Base-by-base conservation (phyloP, 345 rosid genomes). In the Lagerstroemia speciosa region DNA sequence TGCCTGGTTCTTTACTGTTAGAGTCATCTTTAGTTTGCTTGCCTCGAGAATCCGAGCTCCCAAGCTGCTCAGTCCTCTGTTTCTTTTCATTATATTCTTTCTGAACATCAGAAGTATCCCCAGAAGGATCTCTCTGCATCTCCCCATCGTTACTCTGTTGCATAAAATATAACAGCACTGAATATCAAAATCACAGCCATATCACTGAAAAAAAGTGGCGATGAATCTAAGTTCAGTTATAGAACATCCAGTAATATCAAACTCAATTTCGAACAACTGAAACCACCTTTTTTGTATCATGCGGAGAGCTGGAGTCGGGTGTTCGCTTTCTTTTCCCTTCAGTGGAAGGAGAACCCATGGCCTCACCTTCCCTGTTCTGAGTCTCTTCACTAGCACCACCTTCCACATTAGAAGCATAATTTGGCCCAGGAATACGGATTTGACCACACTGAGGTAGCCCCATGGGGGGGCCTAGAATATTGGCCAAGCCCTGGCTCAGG, bases 1-100 rank as follows among this genome's bases (percentile, higher is more conserved):
- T 87, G 2, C 87, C 79, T 62, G 83, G 88, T 76, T 89, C 94
- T 71, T 79, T 91, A 26, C 85, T 82, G 17, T 80, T 72, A 68
- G 97, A 77, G 70, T 72, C 80, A 60, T 87, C 96, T 74, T 90
- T 90, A 63, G 80, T 52, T 71, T 81, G 93, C 72, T 87, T 84
- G 29, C 80, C 91, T 52, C 78, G 80, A 65, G 71, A 66, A 79
- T 81, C 79, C 19, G 76, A 70, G 46, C 74, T 69, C 9, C 74
- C 73, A 72, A 73, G 78, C 74, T 78, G 82, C 58, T 85, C 91
- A 20, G 48, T 66, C 78, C 81, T 90, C 45, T 67, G 82, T 74
- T 83, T 93, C 86, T 87, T 91, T 65, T 84, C 90, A 55, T 83
- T 83, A 65, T 72, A 86, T 74, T 79, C 87, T 66, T 80, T 76